Conservation (phyloP, 2,329 filamentous ascomycete species). For the Helotiales sp. region DNA sequence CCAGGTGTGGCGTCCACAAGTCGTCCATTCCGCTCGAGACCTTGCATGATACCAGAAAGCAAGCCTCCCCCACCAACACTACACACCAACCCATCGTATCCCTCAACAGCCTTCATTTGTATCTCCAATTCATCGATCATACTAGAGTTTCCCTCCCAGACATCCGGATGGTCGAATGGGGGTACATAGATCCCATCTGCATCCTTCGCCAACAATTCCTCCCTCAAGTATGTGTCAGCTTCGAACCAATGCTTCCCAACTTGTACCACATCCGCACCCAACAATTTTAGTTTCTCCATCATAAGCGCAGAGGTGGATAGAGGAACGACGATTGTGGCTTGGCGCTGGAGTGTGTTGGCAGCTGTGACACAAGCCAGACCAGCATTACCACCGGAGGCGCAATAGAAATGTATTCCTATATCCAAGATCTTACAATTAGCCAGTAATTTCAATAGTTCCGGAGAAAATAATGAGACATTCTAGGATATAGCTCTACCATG, state of each 20-base stretch:
- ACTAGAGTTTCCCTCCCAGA: conserved; percentile 65
- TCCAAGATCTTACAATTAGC: too few relatives aligned
- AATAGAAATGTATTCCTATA: conserved; percentile 80
- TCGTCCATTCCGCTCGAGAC: conserved; percentile 35
- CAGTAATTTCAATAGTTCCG: too few relatives aligned
- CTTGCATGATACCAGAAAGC: conserved; percentile 73
- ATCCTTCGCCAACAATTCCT: conserved; percentile 51
- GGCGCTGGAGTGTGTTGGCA: conserved; percentile 61
- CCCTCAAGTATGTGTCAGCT: conserved; percentile 66
- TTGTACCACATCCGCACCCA: conserved; percentile 70
- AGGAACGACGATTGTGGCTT: conserved; percentile 76
- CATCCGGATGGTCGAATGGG: conserved; percentile 67
- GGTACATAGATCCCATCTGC: conserved; percentile 61
- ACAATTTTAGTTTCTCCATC: conserved; percentile 66
- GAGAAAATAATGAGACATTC: too few relatives aligned
- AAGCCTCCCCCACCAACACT: conserved; percentile 80
- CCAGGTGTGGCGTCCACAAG: not conserved
- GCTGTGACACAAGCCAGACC: conserved; percentile 79
- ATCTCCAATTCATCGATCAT: conserved; percentile 48
- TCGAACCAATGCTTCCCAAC: conserved; percentile 67
- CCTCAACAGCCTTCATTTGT: conserved; percentile 27
- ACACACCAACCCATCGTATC: conserved; percentile 70
- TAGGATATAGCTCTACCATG: too few relatives aligned
- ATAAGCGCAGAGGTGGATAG: conserved; percentile 65
- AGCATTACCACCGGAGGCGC: conserved; percentile 79